Base-by-base conservation (phyloP, 805 yeast genomes). In the Lipomyces anomalus region DNA sequence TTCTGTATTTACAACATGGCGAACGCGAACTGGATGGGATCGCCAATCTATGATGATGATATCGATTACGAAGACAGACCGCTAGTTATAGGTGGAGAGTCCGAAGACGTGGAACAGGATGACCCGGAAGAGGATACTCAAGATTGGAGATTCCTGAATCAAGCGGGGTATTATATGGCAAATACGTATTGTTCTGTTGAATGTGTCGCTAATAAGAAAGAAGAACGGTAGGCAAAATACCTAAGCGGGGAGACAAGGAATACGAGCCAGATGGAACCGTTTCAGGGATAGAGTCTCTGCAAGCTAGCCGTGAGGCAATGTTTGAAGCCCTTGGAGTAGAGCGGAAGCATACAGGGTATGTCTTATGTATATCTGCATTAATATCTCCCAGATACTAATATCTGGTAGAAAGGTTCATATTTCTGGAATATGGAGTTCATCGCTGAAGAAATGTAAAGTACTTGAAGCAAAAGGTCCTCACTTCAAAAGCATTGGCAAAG, bases 241-340 rank as follows among this genome's bases (percentile, higher is more conserved):
- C 89, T 2, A 82, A 79, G 53, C 67, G 90, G 49, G 95, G 95
- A 1, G 88, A 79, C 46, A 89, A 89, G 61, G 95, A 85, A 54
- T 84, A 79, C 54, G 95, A 80, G 48, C 95, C 94, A 0, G 90
- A 82, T 60, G 87, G 85, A 0, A 80, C 88, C 0, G 55, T 58
- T 4, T 59, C 68, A 4, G 92, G 84, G 60, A 61, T 57, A 3
- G 48, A 60, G 3, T 62, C 67, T 16, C 68, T 89, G 3, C 65
- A 67, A 7, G 69, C 68, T 22, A 78, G 90, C 7, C 68, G 84
- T 43, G 65, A 73, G 24, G 79, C 82, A 23, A 88, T 89, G 95
- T 86, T 76, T 58, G 66, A 68, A 2, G 89, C 94, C 0, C 65
- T 88, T 22, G 35, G 48, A 2, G 63, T 61, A 3, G 67, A 63